Percentiles rank a stretch among this genome's conserved stretches.
phyloP scores from a whole-genome alignment of 1,139 yeast species.

The Saccharomycopsis hybrid region DNA sequence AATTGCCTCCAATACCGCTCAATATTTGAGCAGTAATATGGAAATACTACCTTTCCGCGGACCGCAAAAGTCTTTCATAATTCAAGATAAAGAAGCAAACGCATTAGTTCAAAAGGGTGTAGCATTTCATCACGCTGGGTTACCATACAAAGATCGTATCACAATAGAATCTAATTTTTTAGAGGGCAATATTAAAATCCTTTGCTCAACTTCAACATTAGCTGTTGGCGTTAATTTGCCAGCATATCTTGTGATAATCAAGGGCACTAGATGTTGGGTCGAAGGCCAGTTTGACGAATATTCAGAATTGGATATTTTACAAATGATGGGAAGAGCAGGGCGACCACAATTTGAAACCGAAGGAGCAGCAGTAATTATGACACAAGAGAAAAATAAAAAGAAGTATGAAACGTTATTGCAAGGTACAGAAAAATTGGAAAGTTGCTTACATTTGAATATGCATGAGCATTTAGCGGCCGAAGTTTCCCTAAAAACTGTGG shows the following conservation, averaged over 20 bases:
- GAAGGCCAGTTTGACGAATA: conserved; percentile 44
- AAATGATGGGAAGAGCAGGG: conserved; percentile 61
- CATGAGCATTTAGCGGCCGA: conserved; percentile 47
- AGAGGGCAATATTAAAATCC: conserved; percentile 35
- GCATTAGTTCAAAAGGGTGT: conserved; percentile 33
- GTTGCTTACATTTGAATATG: conserved; percentile 39
- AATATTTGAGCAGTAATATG: conserved; percentile 40
- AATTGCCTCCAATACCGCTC: conserved; percentile 42
- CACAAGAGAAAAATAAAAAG: conserved; percentile 33
- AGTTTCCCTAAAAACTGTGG: conserved; percentile 38
- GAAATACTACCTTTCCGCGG: conserved; percentile 77
- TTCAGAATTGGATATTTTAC: conserved; percentile 49
- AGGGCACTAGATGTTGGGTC: conserved; percentile 50
- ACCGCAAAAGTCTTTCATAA: conserved; percentile 85
- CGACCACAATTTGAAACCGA: conserved; percentile 48
- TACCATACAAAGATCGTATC: conserved; percentile 38
- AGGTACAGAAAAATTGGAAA: conserved; percentile 44
- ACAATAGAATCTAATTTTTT: conserved; percentile 40
- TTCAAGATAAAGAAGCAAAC: too few relatives aligned
- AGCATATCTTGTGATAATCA: conserved; percentile 51
- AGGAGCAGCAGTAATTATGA: conserved; percentile 50
- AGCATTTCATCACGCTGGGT: conserved; percentile 56
- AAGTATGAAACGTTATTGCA: conserved; percentile 38
- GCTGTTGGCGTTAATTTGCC: conserved; percentile 61
- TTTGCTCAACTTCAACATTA: conserved; percentile 54